Evolutionary conservation across 1,139 yeast species (phyloP).

Genomic region (Lodderomyces elongisporus): DNA sequence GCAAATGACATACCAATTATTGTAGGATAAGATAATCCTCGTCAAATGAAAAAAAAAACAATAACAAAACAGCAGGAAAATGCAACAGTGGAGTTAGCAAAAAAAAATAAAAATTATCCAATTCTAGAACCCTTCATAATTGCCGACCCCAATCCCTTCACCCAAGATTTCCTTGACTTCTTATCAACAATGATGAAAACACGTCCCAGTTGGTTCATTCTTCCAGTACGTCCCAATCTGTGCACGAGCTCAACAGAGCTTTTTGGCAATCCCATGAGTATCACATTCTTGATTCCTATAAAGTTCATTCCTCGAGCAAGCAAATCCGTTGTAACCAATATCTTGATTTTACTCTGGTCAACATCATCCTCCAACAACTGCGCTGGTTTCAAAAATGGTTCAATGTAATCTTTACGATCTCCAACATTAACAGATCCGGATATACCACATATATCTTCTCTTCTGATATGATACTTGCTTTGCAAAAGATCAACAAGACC

Average conservation of each 20-base stretch:
- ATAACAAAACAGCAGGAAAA: too few relatives aligned
- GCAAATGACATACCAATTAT: constrained; percentile 4
- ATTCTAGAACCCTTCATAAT: constrained; percentile 49
- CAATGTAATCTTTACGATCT: constrained; percentile 52
- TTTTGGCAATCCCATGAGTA: constrained; percentile 80
- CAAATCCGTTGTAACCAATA: constrained; percentile 85
- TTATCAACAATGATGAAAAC: constrained; percentile 71
- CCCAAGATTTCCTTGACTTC: constrained; percentile 69
- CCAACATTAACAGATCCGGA: constrained; percentile 60
- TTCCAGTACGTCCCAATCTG: constrained; percentile 90
- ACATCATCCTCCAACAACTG: constrained; percentile 28
- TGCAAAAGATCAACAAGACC: constrained; percentile 52
- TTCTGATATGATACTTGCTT: constrained; percentile 50
- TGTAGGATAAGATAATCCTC: neutral
- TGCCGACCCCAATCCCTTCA: constrained; percentile 74
- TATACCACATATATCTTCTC: constrained; percentile 47
- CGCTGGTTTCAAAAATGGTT: constrained; percentile 61
- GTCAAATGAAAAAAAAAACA: too few relatives aligned
- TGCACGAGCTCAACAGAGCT: constrained; percentile 85
- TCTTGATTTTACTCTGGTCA: constrained; percentile 39
- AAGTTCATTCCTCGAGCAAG: constrained; percentile 89
- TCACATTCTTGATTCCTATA: constrained; percentile 72
- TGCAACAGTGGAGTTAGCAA: too few relatives aligned
- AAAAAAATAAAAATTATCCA: constrained; percentile 17
- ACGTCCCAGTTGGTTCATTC: constrained; percentile 86